Evolutionary conservation across 192 early-diverging fungal genomes (phyloP), one percentile per base, ranked within the genome.

Genomic region (Piromyces sp.): DNA sequence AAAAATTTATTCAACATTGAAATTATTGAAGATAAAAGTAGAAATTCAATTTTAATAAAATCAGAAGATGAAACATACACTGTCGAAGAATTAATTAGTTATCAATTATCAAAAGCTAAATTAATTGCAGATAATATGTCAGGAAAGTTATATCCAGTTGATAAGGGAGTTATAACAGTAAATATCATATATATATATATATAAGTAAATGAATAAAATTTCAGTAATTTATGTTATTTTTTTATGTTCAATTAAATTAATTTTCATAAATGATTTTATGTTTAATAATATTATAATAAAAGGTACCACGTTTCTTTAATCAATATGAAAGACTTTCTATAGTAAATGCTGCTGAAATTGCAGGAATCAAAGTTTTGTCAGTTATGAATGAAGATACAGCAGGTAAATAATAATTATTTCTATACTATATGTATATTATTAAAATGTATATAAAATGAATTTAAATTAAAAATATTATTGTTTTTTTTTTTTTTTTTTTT

Each of bases 321-420:
- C 96, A 97, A 83, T 90, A 89, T 82, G 96, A 99, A 88, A 94
- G 98, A 29, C 94, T 93, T 83, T 93, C 96, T 16, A 87, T 98
- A 84, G 87, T 98, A 7, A 97, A 98, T 84, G 94, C 98, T 33
- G 97, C 98, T n/a, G 90, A 94, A 79, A 84, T 99, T 68, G 97
- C 95, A 15, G 94, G 94, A 4, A 84, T 99, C 30, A 90, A 91
- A 81, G 92, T 95, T 16, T 83, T 96, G 26, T 86, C 92, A 29
- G 87, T 99, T 15, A 92, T 98, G 82, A 94, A 95, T 88, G 98
- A 99, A 83, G 96, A 96, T 83, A 93, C 95, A 79, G 96, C 98
- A 30, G 92, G 92, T 93, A 83, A 80, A 83, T 85, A 30, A n/a
- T n/a, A n/a, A n/a, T n/a, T n/a, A n/a, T n/a, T n/a, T n/a, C n/a